phyloP scores from a whole-genome alignment of 164 flowering plant genomes.

The Tetracentron sinense region DNA sequence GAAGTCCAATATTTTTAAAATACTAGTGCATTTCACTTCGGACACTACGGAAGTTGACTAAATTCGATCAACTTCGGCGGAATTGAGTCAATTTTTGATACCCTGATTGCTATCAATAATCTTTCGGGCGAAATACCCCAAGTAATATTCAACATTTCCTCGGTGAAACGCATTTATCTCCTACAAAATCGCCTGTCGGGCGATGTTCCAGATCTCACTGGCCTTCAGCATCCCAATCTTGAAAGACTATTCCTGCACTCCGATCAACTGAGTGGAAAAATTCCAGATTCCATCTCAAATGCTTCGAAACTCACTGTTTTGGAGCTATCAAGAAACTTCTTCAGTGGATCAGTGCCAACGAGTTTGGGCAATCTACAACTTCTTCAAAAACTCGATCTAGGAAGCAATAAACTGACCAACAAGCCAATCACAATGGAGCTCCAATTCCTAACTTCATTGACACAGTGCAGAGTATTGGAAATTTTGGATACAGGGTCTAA shows the following conservation, averaged over 20 bases:
- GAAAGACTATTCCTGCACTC: background rate
- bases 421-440: background rate
- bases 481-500: background rate
- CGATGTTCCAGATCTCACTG: background rate
- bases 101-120: background rate
- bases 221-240: background rate
- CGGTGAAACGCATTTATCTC: background rate
- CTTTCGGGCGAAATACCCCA: background rate
- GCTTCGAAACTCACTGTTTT: constrained; percentile 3
- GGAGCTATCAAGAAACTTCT: constrained; percentile 1
- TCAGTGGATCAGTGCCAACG: constrained; percentile 7
- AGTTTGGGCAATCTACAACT: constrained; percentile 3
- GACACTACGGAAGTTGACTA: no score
- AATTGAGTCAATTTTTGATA: no score
- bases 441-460: constrained; percentile 4
- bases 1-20: no score
- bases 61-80: no score
- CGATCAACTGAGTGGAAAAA: background rate
- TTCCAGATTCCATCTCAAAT: constrained; percentile 6
- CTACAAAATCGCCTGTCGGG: background rate
- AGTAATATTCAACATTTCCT: background rate
- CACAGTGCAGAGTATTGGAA: background rate
- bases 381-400: background rate
- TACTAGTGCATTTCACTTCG: no score
- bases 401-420: background rate